Conservation (phyloP, 2,329 filamentous ascomycete species). For the Chrysoporthe cubensis region DNA sequence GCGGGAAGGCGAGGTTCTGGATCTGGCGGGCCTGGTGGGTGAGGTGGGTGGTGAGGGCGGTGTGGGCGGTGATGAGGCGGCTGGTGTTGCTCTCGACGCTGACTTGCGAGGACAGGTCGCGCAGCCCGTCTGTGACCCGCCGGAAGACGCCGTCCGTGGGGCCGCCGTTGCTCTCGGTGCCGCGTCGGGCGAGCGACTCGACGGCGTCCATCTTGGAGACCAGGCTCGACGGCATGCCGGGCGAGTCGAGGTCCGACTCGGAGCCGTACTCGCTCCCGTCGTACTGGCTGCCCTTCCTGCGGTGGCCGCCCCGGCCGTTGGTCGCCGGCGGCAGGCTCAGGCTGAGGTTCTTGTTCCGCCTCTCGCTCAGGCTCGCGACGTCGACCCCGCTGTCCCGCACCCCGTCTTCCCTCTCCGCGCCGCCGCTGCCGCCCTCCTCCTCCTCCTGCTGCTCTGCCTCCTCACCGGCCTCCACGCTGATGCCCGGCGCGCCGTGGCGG, state of each 20-base stretch:
- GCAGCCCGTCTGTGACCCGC: constrained; percentile 70
- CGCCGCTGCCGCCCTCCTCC: not conserved
- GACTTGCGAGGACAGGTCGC: constrained; percentile 74
- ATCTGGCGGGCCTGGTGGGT: constrained; percentile 75
- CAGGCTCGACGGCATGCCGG: constrained; percentile 69
- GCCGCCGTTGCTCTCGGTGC: constrained; percentile 68
- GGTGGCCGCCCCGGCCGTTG: constrained; percentile 49
- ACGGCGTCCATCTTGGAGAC: constrained; percentile 73
- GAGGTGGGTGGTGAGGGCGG: constrained; percentile 74
- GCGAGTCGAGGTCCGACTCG: constrained; percentile 69
- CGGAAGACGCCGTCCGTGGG: constrained; percentile 68
- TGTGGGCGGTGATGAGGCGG: constrained; percentile 74
- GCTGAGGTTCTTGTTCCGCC: constrained; percentile 41
- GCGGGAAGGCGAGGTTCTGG: constrained; percentile 71
- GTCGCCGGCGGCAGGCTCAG: constrained; percentile 49
- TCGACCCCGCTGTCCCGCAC: constrained; percentile 49
- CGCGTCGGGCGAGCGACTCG: constrained; percentile 69
- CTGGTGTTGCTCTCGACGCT: constrained; percentile 73
- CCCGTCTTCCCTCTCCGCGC: constrained; percentile 35
- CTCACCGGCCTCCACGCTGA: constrained; percentile 40
- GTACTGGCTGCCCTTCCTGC: constrained; percentile 62
- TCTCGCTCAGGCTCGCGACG: constrained; percentile 39
- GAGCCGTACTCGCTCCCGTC: constrained; percentile 77
- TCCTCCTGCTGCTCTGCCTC: constrained; percentile 34
- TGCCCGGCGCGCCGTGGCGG: constrained; percentile 39